Conservation (phyloP, 257 asterid species). For the Primulina huaijiensis region DNA sequence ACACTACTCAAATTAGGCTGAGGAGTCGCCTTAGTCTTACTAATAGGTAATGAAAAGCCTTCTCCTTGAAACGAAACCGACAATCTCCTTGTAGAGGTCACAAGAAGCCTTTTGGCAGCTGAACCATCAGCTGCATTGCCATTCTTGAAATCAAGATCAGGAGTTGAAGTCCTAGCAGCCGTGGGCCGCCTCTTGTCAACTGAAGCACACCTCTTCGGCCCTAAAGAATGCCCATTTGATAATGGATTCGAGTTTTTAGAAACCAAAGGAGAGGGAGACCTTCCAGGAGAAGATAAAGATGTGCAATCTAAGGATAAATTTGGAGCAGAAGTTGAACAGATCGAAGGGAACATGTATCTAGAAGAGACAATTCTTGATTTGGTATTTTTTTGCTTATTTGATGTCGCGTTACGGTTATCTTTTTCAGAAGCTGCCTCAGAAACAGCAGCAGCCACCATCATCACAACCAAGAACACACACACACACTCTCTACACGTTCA, state of each 20-base stretch:
- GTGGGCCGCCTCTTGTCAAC: slow-evolving; percentile 70
- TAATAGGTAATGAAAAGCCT: slow-evolving; percentile 71
- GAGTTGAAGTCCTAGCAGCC: slow-evolving; percentile 46
- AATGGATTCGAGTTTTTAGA: slow-evolving; percentile 51
- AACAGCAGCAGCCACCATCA: slow-evolving; percentile 90
- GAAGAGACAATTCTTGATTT: slow-evolving; percentile 78
- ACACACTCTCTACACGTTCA: slow-evolving; percentile 21
- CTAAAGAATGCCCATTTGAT: slow-evolving; percentile 41
- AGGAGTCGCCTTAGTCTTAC: slow-evolving; percentile 78
- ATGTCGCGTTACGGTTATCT: slow-evolving; percentile 50
- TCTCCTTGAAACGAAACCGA: slow-evolving; percentile 97
- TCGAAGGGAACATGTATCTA: slow-evolving; percentile 82
- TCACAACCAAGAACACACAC: slow-evolving; percentile 37
- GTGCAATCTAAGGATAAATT: slow-evolving; percentile 65
- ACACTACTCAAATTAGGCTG: slow-evolving; percentile 60
- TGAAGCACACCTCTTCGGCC: slow-evolving; percentile 74
- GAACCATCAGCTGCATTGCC: slow-evolving; percentile 53
- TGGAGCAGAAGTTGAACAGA: slow-evolving; percentile 58
- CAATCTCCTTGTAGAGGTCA: slow-evolving; percentile 79
- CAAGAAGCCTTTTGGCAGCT: slow-evolving; percentile 64
- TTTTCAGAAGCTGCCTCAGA: slow-evolving; percentile 83
- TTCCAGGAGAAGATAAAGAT: slow-evolving; percentile 58
- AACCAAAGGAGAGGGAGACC: slow-evolving; percentile 66
- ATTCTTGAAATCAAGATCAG: slow-evolving; percentile 55
- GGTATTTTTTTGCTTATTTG: slow-evolving; percentile 51